Base-by-base conservation (phyloP, 768 basidiomycete species). In the Terana coerulea region DNA sequence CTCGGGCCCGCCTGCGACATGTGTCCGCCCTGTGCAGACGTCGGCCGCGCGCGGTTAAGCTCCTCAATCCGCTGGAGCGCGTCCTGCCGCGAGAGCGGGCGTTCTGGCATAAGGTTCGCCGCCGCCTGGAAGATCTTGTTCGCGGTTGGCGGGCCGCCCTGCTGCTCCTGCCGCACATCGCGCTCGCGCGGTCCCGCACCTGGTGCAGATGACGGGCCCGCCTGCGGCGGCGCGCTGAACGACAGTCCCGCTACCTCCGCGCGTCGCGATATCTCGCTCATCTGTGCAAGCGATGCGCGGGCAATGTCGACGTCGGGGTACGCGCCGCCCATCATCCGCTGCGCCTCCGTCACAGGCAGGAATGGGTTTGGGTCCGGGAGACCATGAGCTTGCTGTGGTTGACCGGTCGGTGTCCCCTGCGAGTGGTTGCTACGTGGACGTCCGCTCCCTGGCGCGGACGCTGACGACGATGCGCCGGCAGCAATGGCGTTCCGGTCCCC, bases 251-350 rank as follows among this genome's bases (percentile, higher is more conserved):
- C 71, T 53, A 61, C 64, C 59, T 76, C 75, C 3, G 80, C 84
- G 24, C 84, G 76, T 47, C 84, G 71, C 37, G 85, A 86, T 56
- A 86, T 78, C 62, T 89, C 88, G 67, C 83, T 88, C 82, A 91
- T 86, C 64, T 88, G 86, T 59, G 80, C 74, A 52, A 90, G 76
- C 46, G 82, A 79, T 14, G 83, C 84, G 21, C 81, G 77, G 3
- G 84, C 86, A 40, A 88, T 77, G 30, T 80, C 74, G n/a, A 71
- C 67, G 59, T 79, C 80, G 10, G 73, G 71, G 55, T 79, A 79
- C 28, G 67, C 65, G 37, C 64, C 66, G 34, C 74, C 71, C 51
- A 78, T 67, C 50, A 78, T 69, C 12, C 78, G 74, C 53, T 80
- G 81, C 12, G 79, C 75, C 58, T 81, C 79, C 34, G 77, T 75